phyloP scores from a whole-genome alignment of 352 stramenopile genomes.

The Globisporangium mamillatum region DNA sequence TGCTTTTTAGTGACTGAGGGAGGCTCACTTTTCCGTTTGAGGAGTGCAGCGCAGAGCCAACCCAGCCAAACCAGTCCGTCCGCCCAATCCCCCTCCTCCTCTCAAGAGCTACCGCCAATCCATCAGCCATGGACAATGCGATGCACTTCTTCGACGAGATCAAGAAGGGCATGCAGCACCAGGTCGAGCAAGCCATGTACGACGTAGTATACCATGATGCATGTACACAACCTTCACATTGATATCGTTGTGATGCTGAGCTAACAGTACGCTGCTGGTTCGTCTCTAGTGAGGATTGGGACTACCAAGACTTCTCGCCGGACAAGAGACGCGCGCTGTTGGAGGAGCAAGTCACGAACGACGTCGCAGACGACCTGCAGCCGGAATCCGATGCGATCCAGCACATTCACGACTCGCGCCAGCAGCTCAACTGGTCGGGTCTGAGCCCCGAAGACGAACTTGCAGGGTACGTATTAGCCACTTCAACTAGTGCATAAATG shows the following conservation, averaged over 20 bases:
- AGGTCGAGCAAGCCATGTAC: slow-evolving; percentile 45
- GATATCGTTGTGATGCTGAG: background rate
- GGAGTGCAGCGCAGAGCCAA: background rate
- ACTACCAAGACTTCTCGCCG: slow-evolving; percentile 67
- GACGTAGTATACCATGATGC: background rate
- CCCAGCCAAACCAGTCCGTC: background rate
- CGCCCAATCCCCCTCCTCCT: background rate
- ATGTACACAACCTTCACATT: background rate
- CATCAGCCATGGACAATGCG: slow-evolving; percentile 24
- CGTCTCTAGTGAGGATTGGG: slow-evolving; percentile 53
- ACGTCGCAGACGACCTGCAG: slow-evolving; percentile 32
- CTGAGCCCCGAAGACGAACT: slow-evolving; percentile 47
- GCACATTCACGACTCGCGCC: slow-evolving; percentile 26
- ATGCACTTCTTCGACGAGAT: slow-evolving; percentile 40
- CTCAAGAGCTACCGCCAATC: background rate
- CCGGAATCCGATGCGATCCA: slow-evolving; percentile 35
- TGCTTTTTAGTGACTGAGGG: background rate
- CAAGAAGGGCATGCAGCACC: slow-evolving; percentile 44
- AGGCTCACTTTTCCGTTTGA: slow-evolving; percentile 4
- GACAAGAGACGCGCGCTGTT: slow-evolving; percentile 62
- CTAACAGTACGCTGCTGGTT: background rate
- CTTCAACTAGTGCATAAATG: background rate
- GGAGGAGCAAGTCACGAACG: slow-evolving; percentile 42
- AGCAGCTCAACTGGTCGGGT: slow-evolving; percentile 39
- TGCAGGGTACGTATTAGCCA: slow-evolving; percentile 32